Evolutionary conservation across 225 moss, liverwort and hornwort species (phyloP), one percentile per base, ranked within the genome.

Genomic region (Polytrichum formosum): DNA sequence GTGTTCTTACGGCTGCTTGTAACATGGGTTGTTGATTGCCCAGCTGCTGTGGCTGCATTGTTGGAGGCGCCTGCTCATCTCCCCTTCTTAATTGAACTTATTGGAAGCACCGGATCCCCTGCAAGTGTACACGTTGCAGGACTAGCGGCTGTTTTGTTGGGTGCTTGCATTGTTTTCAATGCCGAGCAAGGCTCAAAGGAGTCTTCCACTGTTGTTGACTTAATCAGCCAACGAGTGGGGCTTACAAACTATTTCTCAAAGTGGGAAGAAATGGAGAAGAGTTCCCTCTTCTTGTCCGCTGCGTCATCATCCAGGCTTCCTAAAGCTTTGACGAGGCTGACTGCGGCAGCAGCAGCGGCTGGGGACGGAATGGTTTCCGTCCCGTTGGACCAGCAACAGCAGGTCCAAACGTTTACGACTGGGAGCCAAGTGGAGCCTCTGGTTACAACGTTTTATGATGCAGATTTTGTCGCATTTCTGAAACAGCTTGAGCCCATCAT

Each of bases 41-140:
- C 98, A 28, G 83, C 87, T 33, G 98, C 94, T 70, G 92, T 94
- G 7, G 76, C 90, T 72, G 88, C 91, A 33, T 85, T 98, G 54
- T 53, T 94, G 83, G 94, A 91, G n/a, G 90, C 84, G 70, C 90
- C 94, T 22, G 73, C 94, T 37, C 92, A 98, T 69, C 92, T 94
- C 72, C 91, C 94, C 63, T 94, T 87, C 81, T 78, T 98, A 56
- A 91, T 94, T 64, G 98, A 98, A 79, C 84, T 98, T 6, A 77
- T 84, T 58, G 92, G 88, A 74, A 92, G 91, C 21, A 82, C 74
- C 65, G 88, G 87, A 3, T 88, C 92, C 22, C 88, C 90, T 64
- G 97, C 92, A 28, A 98, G 98, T 80, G 89, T 91, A 9, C 98
- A 98, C 64, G 94, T 98, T 10, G 98, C 94, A 69, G 98, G 98